Base-by-base conservation (phyloP, 345 rosid species). In the Raphanus raphanistrum region DNA sequence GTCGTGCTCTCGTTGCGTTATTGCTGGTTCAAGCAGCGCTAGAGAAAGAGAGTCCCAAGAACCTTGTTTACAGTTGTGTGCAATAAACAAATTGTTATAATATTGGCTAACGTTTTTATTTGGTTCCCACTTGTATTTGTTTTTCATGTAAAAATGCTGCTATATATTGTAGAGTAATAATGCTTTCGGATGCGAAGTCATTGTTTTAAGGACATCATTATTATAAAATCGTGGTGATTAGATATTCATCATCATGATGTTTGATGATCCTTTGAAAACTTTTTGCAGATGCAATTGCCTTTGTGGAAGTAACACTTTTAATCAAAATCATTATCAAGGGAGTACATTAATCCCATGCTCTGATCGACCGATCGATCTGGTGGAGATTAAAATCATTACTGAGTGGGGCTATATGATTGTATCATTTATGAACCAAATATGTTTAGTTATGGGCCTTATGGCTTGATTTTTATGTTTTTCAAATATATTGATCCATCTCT, bases 241-340 rank as follows among this genome's bases (percentile, higher is more conserved):
- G 72, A 72, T 78, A 70, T 58, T 57, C 63, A 77, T 78, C 68
- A 78, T 78, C 29, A 72, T 72, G 77, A 72, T 72, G 81, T 72
- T 72, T 45, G 60, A 64, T 57, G 27, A 64, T 65, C 28, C 50
- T 32, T 71, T 58, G 72, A 66, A 58, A 72, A 72, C 68, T 78
- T 78, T 78, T 78, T 45, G 68, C 73, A 65, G 62, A 32, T 41
- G 68, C 63, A 32, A 66, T 32, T 43, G 68, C 25, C 21, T 31
- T 72, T 66, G 31, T 72, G 62, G 76, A 58, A 78, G 32, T 65
- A 32, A 41, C 25, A 43, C 63, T 43, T 72, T 71, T 66, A 7
- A 72, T 78, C 67, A 26, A 31, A 64, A 77, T 71, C 68, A 78
- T 65, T 65, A 65, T 45, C 27, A 59, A 54, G 13, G 15, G 32